Evolutionary conservation across 176 grass and related monocot genomes (phyloP).

Genomic region (Eleusine coracana): DNA sequence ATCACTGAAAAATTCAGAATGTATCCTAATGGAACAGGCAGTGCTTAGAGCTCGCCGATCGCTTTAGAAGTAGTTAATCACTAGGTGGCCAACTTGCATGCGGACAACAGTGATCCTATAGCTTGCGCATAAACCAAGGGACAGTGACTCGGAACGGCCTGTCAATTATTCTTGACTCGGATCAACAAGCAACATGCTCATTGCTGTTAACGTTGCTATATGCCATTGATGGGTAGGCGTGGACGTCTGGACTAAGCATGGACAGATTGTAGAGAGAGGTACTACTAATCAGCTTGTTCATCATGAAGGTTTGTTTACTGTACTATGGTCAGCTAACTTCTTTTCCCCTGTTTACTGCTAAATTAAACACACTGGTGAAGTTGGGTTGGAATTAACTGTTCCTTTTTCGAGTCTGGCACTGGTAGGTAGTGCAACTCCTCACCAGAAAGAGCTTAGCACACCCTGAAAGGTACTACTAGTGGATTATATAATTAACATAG

Average conservation of each 20-base stretch:
- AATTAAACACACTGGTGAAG: background rate
- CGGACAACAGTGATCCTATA: background rate
- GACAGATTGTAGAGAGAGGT: background rate
- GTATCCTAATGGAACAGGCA: too few species aligned
- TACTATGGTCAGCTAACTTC: background rate
- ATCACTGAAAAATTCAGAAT: too few species aligned
- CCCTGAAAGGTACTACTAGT: background rate
- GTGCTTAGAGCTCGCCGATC: background rate
- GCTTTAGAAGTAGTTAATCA: background rate
- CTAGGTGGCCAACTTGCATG: background rate
- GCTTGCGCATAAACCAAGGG: background rate
- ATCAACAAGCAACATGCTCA: too few species aligned
- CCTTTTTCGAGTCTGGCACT: too few species aligned
- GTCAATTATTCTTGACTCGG: background rate
- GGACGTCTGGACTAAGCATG: constrained; percentile 6
- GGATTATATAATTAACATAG: background rate
- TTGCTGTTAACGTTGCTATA: background rate
- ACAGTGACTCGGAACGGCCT: background rate
- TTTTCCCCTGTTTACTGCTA: background rate
- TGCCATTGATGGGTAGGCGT: background rate
- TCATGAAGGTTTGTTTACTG: background rate
- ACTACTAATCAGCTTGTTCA: background rate
- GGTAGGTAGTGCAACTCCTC: background rate
- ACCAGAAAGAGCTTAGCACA: background rate
- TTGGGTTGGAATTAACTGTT: background rate